These are phyloP conservation scores for Globisporangium orthogonon DNA, from an alignment of 352 stramenopile genomes.

Conservation along the genomic window DNA sequence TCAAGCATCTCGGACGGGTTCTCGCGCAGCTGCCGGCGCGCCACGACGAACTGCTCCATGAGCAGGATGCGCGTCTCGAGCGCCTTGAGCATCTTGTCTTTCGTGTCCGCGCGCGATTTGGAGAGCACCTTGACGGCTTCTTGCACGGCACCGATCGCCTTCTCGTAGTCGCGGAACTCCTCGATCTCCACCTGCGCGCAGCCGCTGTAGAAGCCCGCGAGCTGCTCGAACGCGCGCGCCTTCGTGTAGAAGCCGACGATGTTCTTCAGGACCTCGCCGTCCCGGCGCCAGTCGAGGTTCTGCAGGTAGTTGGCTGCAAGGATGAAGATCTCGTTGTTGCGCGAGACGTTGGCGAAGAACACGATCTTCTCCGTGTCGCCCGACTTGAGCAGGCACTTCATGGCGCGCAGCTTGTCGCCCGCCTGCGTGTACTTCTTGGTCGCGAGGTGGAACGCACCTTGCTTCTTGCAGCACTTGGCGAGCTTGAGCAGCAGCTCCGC, in stretches of 20 bases:
- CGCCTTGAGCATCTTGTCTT: conserved; percentile 53
- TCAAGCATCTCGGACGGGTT: conserved; percentile 67
- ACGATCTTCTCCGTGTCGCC: conserved; percentile 94
- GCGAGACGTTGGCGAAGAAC: conserved; percentile 91
- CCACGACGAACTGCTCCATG: conserved; percentile 85
- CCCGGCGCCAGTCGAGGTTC: conserved; percentile 91
- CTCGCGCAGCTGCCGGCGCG: conserved; percentile 44
- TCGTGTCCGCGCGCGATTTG: conserved; percentile 67
- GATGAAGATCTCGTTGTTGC: conserved; percentile 93
- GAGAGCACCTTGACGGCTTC: conserved; percentile 85
- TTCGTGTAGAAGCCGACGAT: conserved; percentile 95
- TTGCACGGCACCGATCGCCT: conserved; percentile 86
- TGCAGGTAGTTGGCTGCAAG: conserved; percentile 95
- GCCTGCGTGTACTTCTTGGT: conserved; percentile 96
- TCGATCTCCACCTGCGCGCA: conserved; percentile 93
- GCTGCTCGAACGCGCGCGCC: conserved; percentile 88
- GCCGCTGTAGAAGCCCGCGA: conserved; percentile 88
- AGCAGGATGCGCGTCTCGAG: conserved; percentile 61
- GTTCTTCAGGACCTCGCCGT: conserved; percentile 88
- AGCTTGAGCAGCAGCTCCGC: conserved; percentile 87
- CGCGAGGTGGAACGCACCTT: conserved; percentile 89
- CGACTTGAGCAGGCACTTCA: conserved; percentile 94
- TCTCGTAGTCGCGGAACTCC: conserved; percentile 93
- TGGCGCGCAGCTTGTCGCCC: conserved; percentile 88
- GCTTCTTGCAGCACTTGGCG: conserved; percentile 90